Evolutionary conservation across 129 eudicot genomes (phyloP), one percentile per base, ranked within the genome.

Genomic region (Arctium lappa): DNA sequence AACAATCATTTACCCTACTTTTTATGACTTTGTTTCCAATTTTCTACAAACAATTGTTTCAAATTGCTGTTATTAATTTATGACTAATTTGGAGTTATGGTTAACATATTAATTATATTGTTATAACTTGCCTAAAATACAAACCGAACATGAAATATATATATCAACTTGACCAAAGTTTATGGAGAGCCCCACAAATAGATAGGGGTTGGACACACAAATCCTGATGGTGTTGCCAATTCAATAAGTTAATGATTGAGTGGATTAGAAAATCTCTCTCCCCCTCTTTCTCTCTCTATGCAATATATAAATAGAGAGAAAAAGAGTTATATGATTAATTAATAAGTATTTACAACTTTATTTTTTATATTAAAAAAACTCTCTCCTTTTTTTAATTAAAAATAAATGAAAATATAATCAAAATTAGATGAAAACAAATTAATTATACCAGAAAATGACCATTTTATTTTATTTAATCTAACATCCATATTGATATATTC

Each of bases 221-320:
- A 78, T 84, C 75, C 63, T 79, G 80, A 62, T 56, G 87, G 37
- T 78, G 80, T 78, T 78, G 87, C 87, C 75, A 84, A 84, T 84
- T 84, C 87, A 78, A 78, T 74, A 78, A 72, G 71, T 78, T 84
- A 63, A 78, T 84, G 75, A 84, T 78, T 84, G 75, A 84, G 79
- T 83, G 83, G 75, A 77, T 78, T 78, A 65, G 53, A 78, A 40
- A 36, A 4, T 56, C 44, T 36, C 32, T 50, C 60, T 16, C 69
- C 6, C 5, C 2, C 4, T 50, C 63, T 44, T 3, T 34, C 37
- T 31, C 15, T 44, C 66, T 50, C 63, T 62, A 22, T 22, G 27
- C 0, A 33, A 33, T 42, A 42, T 6, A 42, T 8, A 42, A 8
- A 37, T 37, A 37, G 6, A 37, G 0, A 2, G 40, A 37, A 50